Conservation (phyloP, 1,284 basidiomycete species). For the Clitocybe nebularis region DNA sequence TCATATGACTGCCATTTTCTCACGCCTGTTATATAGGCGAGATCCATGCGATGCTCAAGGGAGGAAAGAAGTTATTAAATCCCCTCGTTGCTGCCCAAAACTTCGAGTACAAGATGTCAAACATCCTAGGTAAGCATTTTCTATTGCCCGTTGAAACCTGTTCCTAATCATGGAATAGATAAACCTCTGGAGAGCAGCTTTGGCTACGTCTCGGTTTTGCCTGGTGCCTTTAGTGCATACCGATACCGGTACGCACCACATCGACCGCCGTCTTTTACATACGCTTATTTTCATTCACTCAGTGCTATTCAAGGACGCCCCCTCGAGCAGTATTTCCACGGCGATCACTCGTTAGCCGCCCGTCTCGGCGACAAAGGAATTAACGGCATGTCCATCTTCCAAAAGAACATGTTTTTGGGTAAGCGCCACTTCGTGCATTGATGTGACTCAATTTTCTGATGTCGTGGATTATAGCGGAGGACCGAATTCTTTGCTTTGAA, state of each 20-base stretch:
- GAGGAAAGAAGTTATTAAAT: conserved; percentile 89
- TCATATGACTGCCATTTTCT: neutral
- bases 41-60: conserved; percentile 93
- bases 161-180: conserved; percentile 40
- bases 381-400: conserved; percentile 97
- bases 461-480: conserved; percentile 55
- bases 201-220: conserved; percentile 92
- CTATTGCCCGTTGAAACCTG: neutral
- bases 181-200: conserved; percentile 94
- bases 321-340: conserved; percentile 97
- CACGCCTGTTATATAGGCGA: conserved; percentile 61
- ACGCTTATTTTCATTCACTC: conserved; percentile 55
- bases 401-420: conserved; percentile 89
- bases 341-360: conserved; percentile 92
- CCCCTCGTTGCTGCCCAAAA: conserved; percentile 97
- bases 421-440: conserved; percentile 9
- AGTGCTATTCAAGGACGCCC: conserved; percentile 90
- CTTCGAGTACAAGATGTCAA: conserved; percentile 98
- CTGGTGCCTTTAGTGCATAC: conserved; percentile 68
- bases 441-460: conserved; percentile 1
- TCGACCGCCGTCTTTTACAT: neutral
- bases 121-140: conserved; percentile 69
- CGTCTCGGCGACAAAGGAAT: conserved; percentile 92
- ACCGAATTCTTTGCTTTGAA: conserved; percentile 96
- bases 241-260: conserved; percentile 15